Evolutionary conservation across 2,329 filamentous ascomycete species (phyloP).

Genomic region (Xylaria polymorpha): DNA sequence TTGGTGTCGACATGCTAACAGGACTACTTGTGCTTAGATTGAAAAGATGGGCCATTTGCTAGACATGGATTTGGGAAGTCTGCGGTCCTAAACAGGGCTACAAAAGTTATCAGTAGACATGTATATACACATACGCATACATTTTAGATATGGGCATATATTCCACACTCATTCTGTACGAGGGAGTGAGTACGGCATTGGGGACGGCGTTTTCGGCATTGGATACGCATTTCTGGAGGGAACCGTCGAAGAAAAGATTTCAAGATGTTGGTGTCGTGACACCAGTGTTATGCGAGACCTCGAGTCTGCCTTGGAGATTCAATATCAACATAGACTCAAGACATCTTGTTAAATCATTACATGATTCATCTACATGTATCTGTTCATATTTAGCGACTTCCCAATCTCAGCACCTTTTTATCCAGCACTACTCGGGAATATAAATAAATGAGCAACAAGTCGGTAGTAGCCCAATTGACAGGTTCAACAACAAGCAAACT

Average conservation of each 20-base stretch:
- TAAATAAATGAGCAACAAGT: neutral
- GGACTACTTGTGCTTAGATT: conserved; percentile 64
- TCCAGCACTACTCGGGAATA: neutral
- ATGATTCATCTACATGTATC: neutral
- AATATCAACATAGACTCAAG: neutral
- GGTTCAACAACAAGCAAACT: neutral
- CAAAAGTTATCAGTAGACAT: neutral
- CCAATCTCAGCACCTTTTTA: neutral
- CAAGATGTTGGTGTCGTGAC: conserved; percentile 2
- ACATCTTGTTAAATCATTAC: neutral
- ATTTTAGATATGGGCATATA: neutral
- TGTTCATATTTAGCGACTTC: neutral
- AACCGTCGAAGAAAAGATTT: neutral
- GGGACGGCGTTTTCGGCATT: conserved; percentile 33
- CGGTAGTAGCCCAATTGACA: neutral
- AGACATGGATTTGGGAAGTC: conserved; percentile 58
- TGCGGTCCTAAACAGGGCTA: conserved; percentile 38
- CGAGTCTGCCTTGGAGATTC: neutral
- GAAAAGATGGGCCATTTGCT: conserved; percentile 90
- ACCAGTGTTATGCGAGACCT: conserved; percentile 8
- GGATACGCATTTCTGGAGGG: conserved; percentile 9
- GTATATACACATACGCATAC: neutral
- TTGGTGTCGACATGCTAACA: conserved; percentile 23
- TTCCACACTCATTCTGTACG: conserved; percentile 13
- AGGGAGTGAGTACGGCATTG: conserved; percentile 10